Base-by-base conservation (phyloP, 179 eudicot species). In the Amaranthus tricolor region DNA sequence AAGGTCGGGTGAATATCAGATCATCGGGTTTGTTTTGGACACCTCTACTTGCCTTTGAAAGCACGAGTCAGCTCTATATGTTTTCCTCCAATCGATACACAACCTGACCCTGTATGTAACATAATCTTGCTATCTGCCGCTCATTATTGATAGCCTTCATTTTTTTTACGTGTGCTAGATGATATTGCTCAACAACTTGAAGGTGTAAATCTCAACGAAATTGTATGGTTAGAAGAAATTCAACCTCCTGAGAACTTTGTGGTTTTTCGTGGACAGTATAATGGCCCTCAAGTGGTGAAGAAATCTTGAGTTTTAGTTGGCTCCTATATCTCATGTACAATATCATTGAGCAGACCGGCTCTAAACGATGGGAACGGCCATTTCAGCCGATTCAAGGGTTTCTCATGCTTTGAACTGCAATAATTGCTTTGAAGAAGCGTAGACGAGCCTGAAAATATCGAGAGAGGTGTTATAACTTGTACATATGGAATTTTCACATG, bases 221-320 rank as follows among this genome's bases (percentile, higher is more conserved):
- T 94, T 81, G 80, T 89, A 75, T 94, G 97, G 98, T 86, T 92
- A 78, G 97, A 92, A 86, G 97, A 92, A 84, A 88, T 81, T 68
- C 96, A 82, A 76, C 97, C 93, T 63, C 96, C 98, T 7, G 98
- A 92, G 56, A 91, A 85, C 82, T 92, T 89, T 76, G 89, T 89
- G 81, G 89, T 94, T 52, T 86, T 87, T 52, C 86, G 95, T 61
- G 97, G 96, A 60, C 87, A 85, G 73, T 94, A 92, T 80, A 92
- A 90, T 79, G 98, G 98, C 24, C 94, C 88, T 16, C 71, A 31
- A 31, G 40, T 80, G 19, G 77, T 79, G 40, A 85, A 85, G 82
- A 85, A 85, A 51, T 45, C 85, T n/a, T 82, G 80, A 74, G 40
- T 49, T 76, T 69, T 66, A 66, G 51, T 16, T 60, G 15, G 67